A percentile compares a stretch with the other conserved stretches of the same genome.
Conservation (phyloP, 352 stramenopile species). For the Phytopythium kandeliae region DNA sequence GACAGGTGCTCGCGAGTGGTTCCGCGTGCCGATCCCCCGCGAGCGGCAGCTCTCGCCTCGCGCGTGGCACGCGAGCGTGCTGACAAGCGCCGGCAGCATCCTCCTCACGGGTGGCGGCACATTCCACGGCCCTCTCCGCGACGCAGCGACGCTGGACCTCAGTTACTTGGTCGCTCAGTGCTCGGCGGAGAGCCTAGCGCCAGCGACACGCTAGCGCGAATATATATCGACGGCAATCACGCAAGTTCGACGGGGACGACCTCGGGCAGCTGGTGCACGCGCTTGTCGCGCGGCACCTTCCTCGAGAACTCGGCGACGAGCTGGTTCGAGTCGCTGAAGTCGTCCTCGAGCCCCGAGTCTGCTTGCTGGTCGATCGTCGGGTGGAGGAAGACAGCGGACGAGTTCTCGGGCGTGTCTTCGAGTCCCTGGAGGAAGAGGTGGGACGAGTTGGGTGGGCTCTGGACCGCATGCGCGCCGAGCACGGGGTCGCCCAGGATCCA, state of each 20-base stretch:
- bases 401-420: conserved; percentile 47
- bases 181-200: no score
- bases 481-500: conserved; percentile 65
- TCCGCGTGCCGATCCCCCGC: conserved; percentile 30
- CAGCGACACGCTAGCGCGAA: no score
- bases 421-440: conserved; percentile 53
- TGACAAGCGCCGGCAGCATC: conserved; percentile 23
- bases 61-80: conserved; percentile 64
- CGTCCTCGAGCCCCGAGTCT: conserved; percentile 45
- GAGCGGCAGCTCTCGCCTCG: conserved; percentile 26
- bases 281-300: conserved; percentile 23
- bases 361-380: conserved; percentile 48
- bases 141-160: conserved; percentile 47
- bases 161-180: conserved; percentile 24
- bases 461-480: conserved; percentile 15
- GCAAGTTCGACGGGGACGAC: conserved; percentile 3
- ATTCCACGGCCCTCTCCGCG: conserved; percentile 45
- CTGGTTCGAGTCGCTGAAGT: conserved; percentile 41
- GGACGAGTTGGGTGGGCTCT: conserved; percentile 18
- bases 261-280: conserved; percentile 12
- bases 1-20: conserved; percentile 30
- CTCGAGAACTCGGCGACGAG: conserved; percentile 43
- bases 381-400: conserved; percentile 53
- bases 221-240: conserved; percentile 1
- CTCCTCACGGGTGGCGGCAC: conserved; percentile 59